Conservation (phyloP, 2,329 filamentous ascomycete species). For the Trichoderma asperellum region DNA sequence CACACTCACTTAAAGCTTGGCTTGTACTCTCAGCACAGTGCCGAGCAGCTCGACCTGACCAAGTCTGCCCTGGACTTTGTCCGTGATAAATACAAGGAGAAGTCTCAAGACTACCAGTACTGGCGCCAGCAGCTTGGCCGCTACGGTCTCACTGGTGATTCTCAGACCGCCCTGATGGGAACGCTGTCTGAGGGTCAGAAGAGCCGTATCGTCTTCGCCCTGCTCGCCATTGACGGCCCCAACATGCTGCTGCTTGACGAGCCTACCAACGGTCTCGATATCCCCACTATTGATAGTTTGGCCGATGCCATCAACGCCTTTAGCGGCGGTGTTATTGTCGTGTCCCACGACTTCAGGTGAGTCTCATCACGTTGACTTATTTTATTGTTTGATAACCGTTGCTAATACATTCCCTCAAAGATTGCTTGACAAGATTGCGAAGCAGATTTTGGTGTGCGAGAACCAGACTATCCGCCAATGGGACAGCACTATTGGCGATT, state of each 20-base stretch:
- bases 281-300: slow-evolving; percentile 95
- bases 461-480: slow-evolving; percentile 91
- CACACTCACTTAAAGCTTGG: slow-evolving; percentile 99
- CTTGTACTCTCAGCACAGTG: slow-evolving; percentile 97
- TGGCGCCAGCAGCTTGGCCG: slow-evolving; percentile 97
- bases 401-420: slow-evolving; percentile 51
- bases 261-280: slow-evolving; percentile 99
- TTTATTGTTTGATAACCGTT: background rate
- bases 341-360: slow-evolving; percentile 98
- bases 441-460: slow-evolving; percentile 99
- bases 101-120: slow-evolving; percentile 98
- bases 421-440: slow-evolving; percentile 98
- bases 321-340: slow-evolving; percentile 94
- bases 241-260: slow-evolving; percentile 99
- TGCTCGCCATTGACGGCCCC: slow-evolving; percentile 90
- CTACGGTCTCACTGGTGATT: slow-evolving; percentile 90
- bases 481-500: slow-evolving; percentile 87
- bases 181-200: slow-evolving; percentile 98
- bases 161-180: slow-evolving; percentile 96
- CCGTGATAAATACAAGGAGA: slow-evolving; percentile 86
- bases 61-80: slow-evolving; percentile 98
- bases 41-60: slow-evolving; percentile 96
- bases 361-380: slow-evolving; percentile 36
- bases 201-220: slow-evolving; percentile 95
- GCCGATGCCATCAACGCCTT: slow-evolving; percentile 97